Base-by-base conservation (phyloP, 225 moss, liverwort and hornwort genomes). In the Climacium dendroides region DNA sequence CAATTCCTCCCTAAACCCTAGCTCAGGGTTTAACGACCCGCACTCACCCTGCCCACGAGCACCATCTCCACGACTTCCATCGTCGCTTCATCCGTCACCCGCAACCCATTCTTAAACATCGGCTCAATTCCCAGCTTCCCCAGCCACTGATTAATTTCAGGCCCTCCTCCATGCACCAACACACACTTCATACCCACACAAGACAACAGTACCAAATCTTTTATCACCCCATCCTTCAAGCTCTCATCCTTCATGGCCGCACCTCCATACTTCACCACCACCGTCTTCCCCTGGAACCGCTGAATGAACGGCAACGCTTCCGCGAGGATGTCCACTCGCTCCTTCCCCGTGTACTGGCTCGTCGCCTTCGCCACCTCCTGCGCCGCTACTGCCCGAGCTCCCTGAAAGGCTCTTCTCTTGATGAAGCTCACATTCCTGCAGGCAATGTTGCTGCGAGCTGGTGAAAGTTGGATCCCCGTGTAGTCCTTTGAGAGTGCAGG, bases 21-120 rank as follows among this genome's bases (percentile, higher is more conserved):
- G 20, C 59, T 5, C 72, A 86, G 86, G 85, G 85, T 85, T 91
- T 85, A 78, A 74, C 65, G 39, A 81, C 66, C n/a, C 24, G 6
- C 82, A 86, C 90, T 94, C 85, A 99, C 98, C 90, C 94, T 97
- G 61, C 98, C 98, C 18, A 99, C 98, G 28, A 99, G 97, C 89
- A 99, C 98, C 98, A 99, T 99, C 92, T 99, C 98, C 87, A 99
- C 98, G 63, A 99, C 92, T 82, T 96, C 98, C 98, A 99, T 99
- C 13, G 98, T 99, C 4, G 93, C 95, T 6, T 89, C 97, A 71
- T 97, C 97, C 2, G 98, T 99, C 18, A 99, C 98, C 19, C 98
- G 91, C 78, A 97, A 80, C 11, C 98, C 98, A 61, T 97, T 95
- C 80, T 96, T 95, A 74, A 99, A 99, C 30, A 90, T 34, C 13